phyloP scores from a whole-genome alignment of 83 land plant genomes.

The Picea abies region DNA sequence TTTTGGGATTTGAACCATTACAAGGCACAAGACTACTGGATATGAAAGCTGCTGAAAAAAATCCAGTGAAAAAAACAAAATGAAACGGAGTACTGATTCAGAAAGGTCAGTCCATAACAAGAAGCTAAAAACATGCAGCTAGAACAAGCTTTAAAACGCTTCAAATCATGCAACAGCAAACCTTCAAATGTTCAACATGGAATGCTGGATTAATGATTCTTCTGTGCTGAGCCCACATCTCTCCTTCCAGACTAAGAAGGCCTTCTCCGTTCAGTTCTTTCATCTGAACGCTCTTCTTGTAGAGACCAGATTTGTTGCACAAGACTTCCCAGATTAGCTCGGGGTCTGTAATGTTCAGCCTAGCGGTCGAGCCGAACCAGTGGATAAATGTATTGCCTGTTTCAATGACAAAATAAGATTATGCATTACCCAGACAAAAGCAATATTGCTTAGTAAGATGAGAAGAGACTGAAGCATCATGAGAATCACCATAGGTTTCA shows the following conservation, averaged over 20 bases:
- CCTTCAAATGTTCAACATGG: constrained; percentile 51
- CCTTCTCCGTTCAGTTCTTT: constrained; percentile 22
- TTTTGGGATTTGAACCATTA: too few species aligned
- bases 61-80: too few species aligned
- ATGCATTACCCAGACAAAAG: neutral
- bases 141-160: too few species aligned
- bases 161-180: constrained; percentile 3
- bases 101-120: too few species aligned
- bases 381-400: constrained; percentile 24
- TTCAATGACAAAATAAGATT: neutral
- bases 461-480: neutral
- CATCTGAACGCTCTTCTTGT: constrained; percentile 20
- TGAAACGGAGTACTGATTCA: too few species aligned
- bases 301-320: constrained; percentile 31
- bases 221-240: constrained; percentile 54
- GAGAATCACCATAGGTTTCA: constrained; percentile 27
- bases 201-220: constrained; percentile 58
- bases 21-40: neutral
- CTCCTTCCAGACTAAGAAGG: constrained; percentile 32
- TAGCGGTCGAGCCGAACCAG: constrained; percentile 28
- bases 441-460: neutral
- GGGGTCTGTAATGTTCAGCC: constrained; percentile 23
- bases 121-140: too few species aligned
- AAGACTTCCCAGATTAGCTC: constrained; percentile 28
- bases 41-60: too few species aligned